Conservation (phyloP, 305 asterid genomes). For the Petunia hybrid region DNA sequence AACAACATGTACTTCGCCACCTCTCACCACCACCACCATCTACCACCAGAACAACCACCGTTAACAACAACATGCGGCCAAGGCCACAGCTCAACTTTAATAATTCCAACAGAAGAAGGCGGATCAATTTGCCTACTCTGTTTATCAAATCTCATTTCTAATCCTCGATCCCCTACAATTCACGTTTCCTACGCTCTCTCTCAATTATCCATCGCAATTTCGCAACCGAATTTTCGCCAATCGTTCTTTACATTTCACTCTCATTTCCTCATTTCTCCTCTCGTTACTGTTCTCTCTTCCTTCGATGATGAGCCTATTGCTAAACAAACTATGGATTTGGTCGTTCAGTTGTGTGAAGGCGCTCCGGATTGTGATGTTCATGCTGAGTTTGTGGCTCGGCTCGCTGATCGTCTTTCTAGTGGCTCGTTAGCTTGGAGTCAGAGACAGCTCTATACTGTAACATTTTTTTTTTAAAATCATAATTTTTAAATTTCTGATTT, state of each 20-base stretch:
- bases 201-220: constrained; percentile 79
- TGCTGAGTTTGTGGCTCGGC: constrained; percentile 71
- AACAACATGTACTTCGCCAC: constrained; percentile 47
- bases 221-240: constrained; percentile 73
- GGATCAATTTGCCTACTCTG: constrained; percentile 89
- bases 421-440: constrained; percentile 79
- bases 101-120: constrained; percentile 74
- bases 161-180: constrained; percentile 77
- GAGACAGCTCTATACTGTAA: constrained; percentile 79
- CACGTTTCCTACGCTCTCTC: constrained; percentile 94
- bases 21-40: constrained; percentile 43
- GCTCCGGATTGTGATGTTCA: constrained; percentile 51
- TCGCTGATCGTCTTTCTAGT: constrained; percentile 67
- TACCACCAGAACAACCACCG: constrained; percentile 37
- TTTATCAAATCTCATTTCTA: constrained; percentile 77
- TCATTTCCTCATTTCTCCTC: constrained; percentile 87
- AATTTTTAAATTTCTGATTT: not conserved
- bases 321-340: constrained; percentile 66
- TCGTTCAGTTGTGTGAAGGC: constrained; percentile 56
- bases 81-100: constrained; percentile 77
- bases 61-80: constrained; percentile 56
- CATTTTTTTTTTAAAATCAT: not conserved
- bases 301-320: constrained; percentile 81
- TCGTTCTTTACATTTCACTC: constrained; percentile 69
- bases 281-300: constrained; percentile 60